Evolutionary conservation across 306 rosid genomes (phyloP), one percentile per base, ranked within the genome.

Genomic region (Myrica gale): DNA sequence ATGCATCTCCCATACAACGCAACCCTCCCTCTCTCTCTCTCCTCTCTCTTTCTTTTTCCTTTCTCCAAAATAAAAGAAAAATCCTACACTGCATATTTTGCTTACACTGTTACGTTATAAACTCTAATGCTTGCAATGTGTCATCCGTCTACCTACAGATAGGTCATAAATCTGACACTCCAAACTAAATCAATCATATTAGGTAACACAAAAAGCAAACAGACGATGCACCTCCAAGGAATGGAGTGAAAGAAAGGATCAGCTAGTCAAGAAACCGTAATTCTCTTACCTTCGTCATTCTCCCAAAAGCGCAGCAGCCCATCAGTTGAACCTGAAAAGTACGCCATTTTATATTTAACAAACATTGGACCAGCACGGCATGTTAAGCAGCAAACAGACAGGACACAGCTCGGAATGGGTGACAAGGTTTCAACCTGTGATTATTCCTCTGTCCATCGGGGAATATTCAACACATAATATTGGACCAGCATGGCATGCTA

Each of bases 401-500:
- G 60, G 56, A 73, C 61, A 80, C 47, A 48, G 73, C 46, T 68
- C 69, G 75, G 20, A 67, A 62, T 57, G 63, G 61, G 68, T 66
- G 60, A 78, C 19, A 55, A 65, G 43, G 44, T 41, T 41, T 48
- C 17, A 52, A 89, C 99, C 97, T 63, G 99, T 92, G 76, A 95
- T 85, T 80, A 89, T 89, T 87, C 99, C 99, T 85, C 77, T 89
- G 82, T 95, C 97, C 72, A 87, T 85, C n/a, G 90, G 69, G 71
- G 99, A 95, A 87, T 95, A 92, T 82, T 95, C 99, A 7, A 95
- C 97, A 45, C 90, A 88, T 80, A 87, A 71, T 84, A 90, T 86
- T 82, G 97, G 99, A 73, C 99, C 99, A 41, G 97, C 99, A 83
- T 95, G 99, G 89, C 97, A 92, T 80, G 99, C 97, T 76, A 95